Evolutionary conservation across 306 rosid species (phyloP), one percentile per base, ranked within the genome.

Genomic region (Quercus cerris): DNA sequence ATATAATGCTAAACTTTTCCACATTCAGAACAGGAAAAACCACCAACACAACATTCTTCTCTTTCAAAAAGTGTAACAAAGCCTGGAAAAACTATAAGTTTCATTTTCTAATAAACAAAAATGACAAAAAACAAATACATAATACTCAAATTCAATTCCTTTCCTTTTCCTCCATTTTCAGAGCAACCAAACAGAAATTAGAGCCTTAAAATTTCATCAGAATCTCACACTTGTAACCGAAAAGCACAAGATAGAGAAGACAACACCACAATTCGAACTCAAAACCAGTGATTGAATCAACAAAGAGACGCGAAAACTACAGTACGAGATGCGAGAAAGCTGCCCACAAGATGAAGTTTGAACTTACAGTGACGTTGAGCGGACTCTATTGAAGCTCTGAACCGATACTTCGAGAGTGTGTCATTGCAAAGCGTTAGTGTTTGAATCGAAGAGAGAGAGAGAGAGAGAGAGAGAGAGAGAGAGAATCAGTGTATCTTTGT

Each of bases 301-400:
- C 33, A 4, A 79, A 17, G 56, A 25, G 4, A 77, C 33, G 30
- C 71, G 71, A 78, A 49, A 85, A 84, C 77, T 5, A 75, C 12
- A 38, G 70, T 49, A 73, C 44, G 25, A 87, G 90, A 86, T 79
- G 56, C 46, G 55, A 14, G 77, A 77, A 64, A 80, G 83, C 85
- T 83, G 89, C 92, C 97, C 88, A 81, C 80, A 81, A 64, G 31
- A 27, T 77, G 82, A 68, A 46, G 67, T 52, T 33, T 73, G 71
- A 80, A 94, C 97, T 92, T 89, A 94, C 95, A 91, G 94, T 87
- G 88, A 89, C 86, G 84, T 79, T 55, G 84, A 78, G 82, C 75
- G 55, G 75, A 70, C 82, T 68, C 87, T 86, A 57, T 82, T 81
- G 83, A 75, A 91, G 90, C 85, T 85, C 72, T 73, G 63, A 80